Evolutionary conservation across 805 yeast species (phyloP).

Genomic region (Ogataea corticis): DNA sequence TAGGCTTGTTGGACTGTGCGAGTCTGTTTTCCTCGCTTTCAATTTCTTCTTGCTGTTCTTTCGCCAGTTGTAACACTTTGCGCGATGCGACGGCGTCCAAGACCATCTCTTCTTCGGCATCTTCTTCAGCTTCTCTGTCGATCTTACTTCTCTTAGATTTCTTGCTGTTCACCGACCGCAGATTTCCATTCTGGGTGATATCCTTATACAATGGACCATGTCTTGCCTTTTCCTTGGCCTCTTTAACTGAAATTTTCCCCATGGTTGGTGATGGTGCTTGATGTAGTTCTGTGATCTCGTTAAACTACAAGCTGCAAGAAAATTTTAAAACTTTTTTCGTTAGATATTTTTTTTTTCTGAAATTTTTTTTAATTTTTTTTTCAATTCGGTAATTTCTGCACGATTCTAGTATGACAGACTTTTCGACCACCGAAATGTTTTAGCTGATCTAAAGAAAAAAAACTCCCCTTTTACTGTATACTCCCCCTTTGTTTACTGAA

Average conservation of each 20-base stretch:
- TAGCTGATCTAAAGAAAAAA: conserved; percentile 1
- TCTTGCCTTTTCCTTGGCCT: conserved; percentile 56
- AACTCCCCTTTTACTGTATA: neutral
- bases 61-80: conserved; percentile 85
- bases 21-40: conserved; percentile 59
- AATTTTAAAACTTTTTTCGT: conserved; percentile 1
- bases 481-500: neutral
- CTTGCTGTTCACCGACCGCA: conserved; percentile 43
- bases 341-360: neutral
- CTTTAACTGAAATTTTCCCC: conserved; percentile 65
- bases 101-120: conserved; percentile 57
- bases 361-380: conserved; percentile 8
- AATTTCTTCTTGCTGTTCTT: conserved; percentile 89
- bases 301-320: neutral
- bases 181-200: conserved; percentile 71
- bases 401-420: conserved; percentile 14
- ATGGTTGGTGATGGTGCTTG: conserved; percentile 34
- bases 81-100: conserved; percentile 83
- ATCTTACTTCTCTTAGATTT: conserved; percentile 23
- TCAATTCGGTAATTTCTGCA: conserved; percentile 8
- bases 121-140: conserved; percentile 41
- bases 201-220: conserved; percentile 83
- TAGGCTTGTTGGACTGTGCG: conserved; percentile 26
- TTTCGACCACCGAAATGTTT: conserved; percentile 1
- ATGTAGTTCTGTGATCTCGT: neutral